phyloP scores from a whole-genome alignment of 257 asterid genomes.

The Linaria vulgaris region DNA sequence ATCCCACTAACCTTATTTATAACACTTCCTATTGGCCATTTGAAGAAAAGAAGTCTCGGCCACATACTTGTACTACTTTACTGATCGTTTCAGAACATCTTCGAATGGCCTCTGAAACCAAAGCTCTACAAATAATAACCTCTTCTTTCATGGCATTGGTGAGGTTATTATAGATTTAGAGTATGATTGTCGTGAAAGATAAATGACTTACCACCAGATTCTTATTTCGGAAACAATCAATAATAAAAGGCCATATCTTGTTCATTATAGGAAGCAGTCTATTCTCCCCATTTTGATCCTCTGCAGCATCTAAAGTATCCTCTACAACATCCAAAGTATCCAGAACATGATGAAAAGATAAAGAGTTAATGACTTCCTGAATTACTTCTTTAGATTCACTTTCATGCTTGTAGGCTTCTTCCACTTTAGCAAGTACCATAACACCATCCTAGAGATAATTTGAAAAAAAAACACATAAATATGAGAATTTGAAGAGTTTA shows the following conservation, averaged over 20 bases:
- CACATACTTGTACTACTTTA: constrained; percentile 62
- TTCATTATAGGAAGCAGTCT: constrained; percentile 92
- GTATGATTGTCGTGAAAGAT: neutral
- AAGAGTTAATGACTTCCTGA: constrained; percentile 41
- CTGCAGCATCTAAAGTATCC: too few species aligned
- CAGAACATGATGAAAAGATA: constrained; percentile 54
- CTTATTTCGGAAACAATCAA: constrained; percentile 71
- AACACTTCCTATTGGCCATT: too few species aligned
- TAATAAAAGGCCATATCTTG: constrained; percentile 92
- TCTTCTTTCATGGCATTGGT: neutral
- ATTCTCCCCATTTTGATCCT: constrained; percentile 76
- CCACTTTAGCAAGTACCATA: constrained; percentile 66
- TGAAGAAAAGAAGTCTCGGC: constrained; percentile 91
- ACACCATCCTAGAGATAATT: constrained; percentile 62
- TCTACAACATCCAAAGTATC: constrained; percentile 72
- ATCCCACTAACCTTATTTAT: too few species aligned
- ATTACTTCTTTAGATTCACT: constrained; percentile 65
- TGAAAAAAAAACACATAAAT: constrained; percentile 15
- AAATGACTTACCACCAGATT: constrained; percentile 64
- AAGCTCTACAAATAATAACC: too few species aligned
- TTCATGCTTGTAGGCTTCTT: constrained; percentile 83
- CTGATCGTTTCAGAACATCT: constrained; percentile 62
- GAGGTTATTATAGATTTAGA: too few species aligned
- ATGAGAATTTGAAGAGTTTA: neutral
- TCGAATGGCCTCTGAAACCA: constrained; percentile 54